Base-by-base conservation (phyloP, 176 grass and related monocot species). In the Carex kokanica region DNA sequence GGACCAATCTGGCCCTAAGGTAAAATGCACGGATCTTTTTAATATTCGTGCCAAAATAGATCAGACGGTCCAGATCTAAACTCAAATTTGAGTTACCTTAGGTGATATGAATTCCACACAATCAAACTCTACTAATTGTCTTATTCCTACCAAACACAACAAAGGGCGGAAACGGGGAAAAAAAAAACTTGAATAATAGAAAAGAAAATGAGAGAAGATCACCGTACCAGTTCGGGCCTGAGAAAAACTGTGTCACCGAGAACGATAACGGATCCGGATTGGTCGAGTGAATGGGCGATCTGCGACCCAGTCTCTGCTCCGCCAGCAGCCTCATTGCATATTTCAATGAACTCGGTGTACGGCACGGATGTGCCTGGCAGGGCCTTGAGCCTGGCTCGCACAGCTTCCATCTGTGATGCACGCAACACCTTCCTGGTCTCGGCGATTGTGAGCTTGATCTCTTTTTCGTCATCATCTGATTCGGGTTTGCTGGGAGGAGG, bases 171-270 rank as follows among this genome's bases (percentile, higher is more conserved):
- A 85, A 17, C 38, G 87, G 64, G 31, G 52, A 13, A 25, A 70
- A 36, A 59, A 31, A 68, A 14, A 71, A 81, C 5, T 55, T 14
- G 18, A 85, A 84, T 57, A 82, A 78, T 23, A 77, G 64, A 16
- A 7, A 20, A 31, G 17, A 68, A 68, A 40, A 13, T 1, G 15
- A 8, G 54, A 36, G 34, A 60, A 15, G 38, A 78, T 36, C 63
- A 84, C 25, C 78, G 84, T 99, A 99, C 97, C 93, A 93, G 84
- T 38, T 99, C 93, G 65, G 97, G 91, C 62, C 88, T 87, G 80
- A 99, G 93, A 88, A 96, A 96, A 80, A 99, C 93, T 74, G 65
- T 86, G 86, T 89, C 85, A 58, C 91, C 91, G 67, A 96, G 89
- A 1, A 96, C 97, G 59, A 99, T 92, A 57, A 99, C 93, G 27